These are phyloP conservation scores for Pseudogymnoascus sp. DNA, from an alignment of 2,329 filamentous ascomycete genomes.

Conservation along the genomic window DNA sequence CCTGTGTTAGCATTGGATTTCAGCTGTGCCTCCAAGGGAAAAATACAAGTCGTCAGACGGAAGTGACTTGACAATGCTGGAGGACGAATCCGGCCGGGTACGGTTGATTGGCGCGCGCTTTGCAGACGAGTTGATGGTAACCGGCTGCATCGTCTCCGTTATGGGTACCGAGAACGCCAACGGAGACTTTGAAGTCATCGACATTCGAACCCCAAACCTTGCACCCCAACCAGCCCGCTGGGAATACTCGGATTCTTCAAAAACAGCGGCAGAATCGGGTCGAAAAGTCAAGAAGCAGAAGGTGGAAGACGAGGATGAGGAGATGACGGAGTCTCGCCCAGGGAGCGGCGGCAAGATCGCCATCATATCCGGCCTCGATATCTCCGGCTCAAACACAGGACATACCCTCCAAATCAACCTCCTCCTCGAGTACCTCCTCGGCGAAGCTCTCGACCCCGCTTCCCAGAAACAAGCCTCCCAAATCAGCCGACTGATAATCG, in stretches of 20 bases:
- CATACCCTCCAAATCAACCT: constrained; percentile 70
- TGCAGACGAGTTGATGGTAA: constrained; percentile 66
- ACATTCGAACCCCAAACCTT: constrained; percentile 81
- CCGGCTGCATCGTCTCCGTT: constrained; percentile 87
- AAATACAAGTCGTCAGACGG: constrained; percentile 62
- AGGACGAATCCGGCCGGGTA: constrained; percentile 90
- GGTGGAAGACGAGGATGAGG: constrained; percentile 42
- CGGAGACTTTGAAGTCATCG: constrained; percentile 87
- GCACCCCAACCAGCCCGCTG: constrained; percentile 75
- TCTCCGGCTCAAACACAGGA: constrained; percentile 65
- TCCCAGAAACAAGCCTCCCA: constrained; percentile 53
- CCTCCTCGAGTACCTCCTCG: constrained; percentile 78
- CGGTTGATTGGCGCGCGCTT: constrained; percentile 67
- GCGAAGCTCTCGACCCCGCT: constrained; percentile 60
- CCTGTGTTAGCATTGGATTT: constrained; percentile 67
- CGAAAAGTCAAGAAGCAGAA: constrained; percentile 31
- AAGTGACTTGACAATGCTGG: constrained; percentile 70
- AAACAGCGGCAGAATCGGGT: constrained; percentile 29
- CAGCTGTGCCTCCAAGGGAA: constrained; percentile 65
- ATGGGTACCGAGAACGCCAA: constrained; percentile 89
- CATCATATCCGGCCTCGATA: constrained; percentile 79
- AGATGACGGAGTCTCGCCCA: constrained; percentile 48
- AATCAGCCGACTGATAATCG: constrained; percentile 82
- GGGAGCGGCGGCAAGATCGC: constrained; percentile 55
- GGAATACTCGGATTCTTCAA: constrained; percentile 51